These are phyloP conservation scores for Aureobasidium melanogenum DNA, from an alignment of 2,329 filamentous ascomycete species.

Conservation along the genomic window DNA sequence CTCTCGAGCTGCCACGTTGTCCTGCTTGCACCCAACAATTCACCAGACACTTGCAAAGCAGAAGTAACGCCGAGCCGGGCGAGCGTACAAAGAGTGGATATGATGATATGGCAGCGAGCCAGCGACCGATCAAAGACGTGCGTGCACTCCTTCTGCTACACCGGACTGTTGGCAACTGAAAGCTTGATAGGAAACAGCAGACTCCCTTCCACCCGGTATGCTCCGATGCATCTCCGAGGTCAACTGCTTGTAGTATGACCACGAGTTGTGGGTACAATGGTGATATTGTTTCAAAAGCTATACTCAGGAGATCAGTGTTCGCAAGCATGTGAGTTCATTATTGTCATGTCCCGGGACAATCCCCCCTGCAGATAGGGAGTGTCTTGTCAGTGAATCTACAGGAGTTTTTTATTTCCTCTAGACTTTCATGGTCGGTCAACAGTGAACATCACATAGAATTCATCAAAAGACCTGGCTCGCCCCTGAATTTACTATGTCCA, in stretches of 20 bases:
- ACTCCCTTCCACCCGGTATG: neutral
- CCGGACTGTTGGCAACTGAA: neutral
- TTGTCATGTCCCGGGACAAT: neutral
- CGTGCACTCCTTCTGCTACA: constrained; percentile 1
- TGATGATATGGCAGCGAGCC: neutral
- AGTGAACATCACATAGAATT: too few species aligned
- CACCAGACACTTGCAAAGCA: neutral
- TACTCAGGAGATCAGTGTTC: neutral
- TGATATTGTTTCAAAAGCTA: neutral
- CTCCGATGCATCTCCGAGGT: neutral
- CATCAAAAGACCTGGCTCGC: too few species aligned
- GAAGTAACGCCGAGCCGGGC: neutral
- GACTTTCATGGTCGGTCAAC: too few species aligned
- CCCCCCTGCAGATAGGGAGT: neutral
- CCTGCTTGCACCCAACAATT: neutral
- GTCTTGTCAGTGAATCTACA: neutral
- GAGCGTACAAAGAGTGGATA: neutral
- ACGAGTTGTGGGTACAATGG: neutral
- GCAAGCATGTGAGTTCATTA: neutral
- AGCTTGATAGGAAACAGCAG: neutral
- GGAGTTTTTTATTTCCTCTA: too few species aligned
- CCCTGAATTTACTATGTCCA: too few species aligned
- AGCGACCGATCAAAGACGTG: neutral
- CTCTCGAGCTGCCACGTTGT: neutral
- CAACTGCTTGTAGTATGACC: too few species aligned